These are phyloP conservation scores for Thuidium tamariscinum DNA, from an alignment of 225 moss, liverwort and hornwort species.

Conservation along the genomic window DNA sequence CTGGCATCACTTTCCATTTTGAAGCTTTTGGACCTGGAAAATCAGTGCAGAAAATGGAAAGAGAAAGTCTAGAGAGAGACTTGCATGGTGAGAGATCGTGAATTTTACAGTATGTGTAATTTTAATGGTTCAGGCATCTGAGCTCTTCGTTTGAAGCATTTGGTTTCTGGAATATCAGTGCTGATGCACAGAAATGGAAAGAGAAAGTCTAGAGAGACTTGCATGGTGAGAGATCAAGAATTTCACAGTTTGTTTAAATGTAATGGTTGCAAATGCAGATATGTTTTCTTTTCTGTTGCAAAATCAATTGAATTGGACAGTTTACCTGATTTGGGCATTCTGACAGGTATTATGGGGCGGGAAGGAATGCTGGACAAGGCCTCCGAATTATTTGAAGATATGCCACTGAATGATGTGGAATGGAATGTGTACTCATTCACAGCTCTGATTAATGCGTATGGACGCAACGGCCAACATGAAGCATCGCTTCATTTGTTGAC, in stretches of 20 bases:
- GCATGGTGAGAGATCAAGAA: neutral
- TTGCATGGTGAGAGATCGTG: neutral
- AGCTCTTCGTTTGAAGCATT: neutral
- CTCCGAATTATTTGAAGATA: conserved; percentile 92
- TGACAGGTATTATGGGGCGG: conserved; percentile 74
- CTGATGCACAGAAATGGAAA: neutral
- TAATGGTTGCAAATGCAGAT: neutral
- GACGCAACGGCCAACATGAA: conserved; percentile 93
- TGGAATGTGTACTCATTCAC: conserved; percentile 99
- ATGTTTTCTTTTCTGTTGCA: neutral
- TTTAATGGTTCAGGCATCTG: neutral
- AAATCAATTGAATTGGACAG: neutral
- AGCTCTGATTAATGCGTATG: conserved; percentile 90
- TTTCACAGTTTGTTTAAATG: neutral
- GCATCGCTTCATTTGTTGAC: conserved; percentile 83
- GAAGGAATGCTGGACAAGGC: conserved; percentile 97
- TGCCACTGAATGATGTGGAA: conserved; percentile 85
- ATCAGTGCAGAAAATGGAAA: neutral
- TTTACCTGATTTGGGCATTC: neutral
- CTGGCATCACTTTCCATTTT: neutral
- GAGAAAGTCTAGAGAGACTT: neutral
- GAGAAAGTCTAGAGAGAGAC: neutral
- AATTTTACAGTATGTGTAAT: neutral
- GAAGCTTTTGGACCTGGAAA: neutral
- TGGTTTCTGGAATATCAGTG: neutral